These are phyloP conservation scores for Talaromyces sp. DNA, from an alignment of 2,329 filamentous ascomycete genomes.

Conservation along the genomic window DNA sequence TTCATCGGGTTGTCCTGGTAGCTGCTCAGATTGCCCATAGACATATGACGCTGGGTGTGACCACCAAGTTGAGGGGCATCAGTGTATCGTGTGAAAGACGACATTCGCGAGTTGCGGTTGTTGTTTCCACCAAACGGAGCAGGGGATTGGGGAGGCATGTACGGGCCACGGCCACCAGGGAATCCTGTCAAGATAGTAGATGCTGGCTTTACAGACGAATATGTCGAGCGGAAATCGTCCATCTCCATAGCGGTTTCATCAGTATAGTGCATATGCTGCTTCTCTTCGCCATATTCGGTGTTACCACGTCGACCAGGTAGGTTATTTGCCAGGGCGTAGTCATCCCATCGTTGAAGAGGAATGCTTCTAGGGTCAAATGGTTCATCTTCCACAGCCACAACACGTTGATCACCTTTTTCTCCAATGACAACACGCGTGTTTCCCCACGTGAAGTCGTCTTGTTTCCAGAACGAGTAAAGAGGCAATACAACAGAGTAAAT, in stretches of 20 bases:
- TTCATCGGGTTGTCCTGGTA: constrained; percentile 45
- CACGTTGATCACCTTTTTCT: constrained; percentile 84
- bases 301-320: constrained; percentile 85
- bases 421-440: constrained; percentile 96
- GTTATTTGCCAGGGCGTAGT: constrained; percentile 82
- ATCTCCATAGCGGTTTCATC: constrained; percentile 80
- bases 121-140: constrained; percentile 61
- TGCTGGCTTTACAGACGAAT: constrained; percentile 83
- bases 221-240: constrained; percentile 96
- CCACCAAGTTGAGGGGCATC: constrained; percentile 51
- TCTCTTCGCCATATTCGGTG: constrained; percentile 60
- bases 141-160: constrained; percentile 80
- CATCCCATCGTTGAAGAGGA: constrained; percentile 94
- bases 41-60: constrained; percentile 53
- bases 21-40: constrained; percentile 54
- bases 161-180: constrained; percentile 60
- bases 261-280: constrained; percentile 59
- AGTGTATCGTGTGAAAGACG: constrained; percentile 60
- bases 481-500: constrained; percentile 90
- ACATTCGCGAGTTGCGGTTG: constrained; percentile 68
- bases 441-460: constrained; percentile 98
- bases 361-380: constrained; percentile 88
- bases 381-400: constrained; percentile 81
- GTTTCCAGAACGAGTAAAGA: constrained; percentile 98
- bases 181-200: constrained; percentile 86